Base-by-base conservation (phyloP, 306 rosid species). In the Acacia crassicarpa region DNA sequence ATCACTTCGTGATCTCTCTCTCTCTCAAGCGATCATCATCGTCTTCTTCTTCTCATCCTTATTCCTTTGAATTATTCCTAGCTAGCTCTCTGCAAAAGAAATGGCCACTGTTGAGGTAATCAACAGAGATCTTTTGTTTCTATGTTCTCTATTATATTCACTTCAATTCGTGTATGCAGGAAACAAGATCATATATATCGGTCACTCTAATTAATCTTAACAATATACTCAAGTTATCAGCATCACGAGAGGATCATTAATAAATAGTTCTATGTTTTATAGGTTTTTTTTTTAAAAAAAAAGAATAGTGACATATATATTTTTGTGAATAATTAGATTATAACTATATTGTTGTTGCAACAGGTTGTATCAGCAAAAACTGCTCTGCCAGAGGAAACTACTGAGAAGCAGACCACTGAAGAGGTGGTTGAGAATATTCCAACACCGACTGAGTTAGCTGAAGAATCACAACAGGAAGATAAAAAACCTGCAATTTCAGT, bases 81-180 rank as follows among this genome's bases (percentile, higher is more conserved):
- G 62, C 2, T 53, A 62, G 72, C 2, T 53, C 68, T 61, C 2
- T 41, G 30, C 78, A 62, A 59, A 65, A 76, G 69, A 68, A 56
- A 92, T 92, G 98, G 98, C 98, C 82, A 62, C 97, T 70, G 91
- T 62, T 80, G 83, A 92, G 97, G 98, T 94, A 84, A 38, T 67
- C 73, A 67, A 43, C 30, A 20, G 13, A 58, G 33, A 11, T 69
- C 65, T 13, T 13, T 22, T 15, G 8, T 32, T 30, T 7, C 70
- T 32, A 2, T 10, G 8, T 14, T 27, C 65, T 22, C 27, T 19
- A 48, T 44, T 45, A 2, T n/a, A n/a, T n/a, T n/a, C n/a, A n/a
- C n/a, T 49, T 49, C 56, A 15, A n/a, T 16, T 16, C 16, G 51
- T 11, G 13, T 45, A 45, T 12, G 4, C 17, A 45, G 51, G 15